Evolutionary conservation across 768 basidiomycete genomes (phyloP).

Genomic region (Auriscalpium microsporum): DNA sequence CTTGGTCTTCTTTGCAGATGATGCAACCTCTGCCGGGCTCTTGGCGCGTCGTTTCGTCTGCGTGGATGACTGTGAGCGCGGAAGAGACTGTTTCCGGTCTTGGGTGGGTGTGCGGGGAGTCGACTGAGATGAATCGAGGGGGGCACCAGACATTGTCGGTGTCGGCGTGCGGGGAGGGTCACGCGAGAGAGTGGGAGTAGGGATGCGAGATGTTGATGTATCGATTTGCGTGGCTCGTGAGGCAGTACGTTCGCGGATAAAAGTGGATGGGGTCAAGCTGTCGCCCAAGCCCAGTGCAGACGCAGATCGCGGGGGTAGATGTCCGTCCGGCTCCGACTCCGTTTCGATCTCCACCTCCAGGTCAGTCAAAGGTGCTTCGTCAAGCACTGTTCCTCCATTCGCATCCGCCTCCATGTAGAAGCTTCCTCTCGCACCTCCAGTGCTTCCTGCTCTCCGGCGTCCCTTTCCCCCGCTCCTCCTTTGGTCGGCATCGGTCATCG

Average conservation of each 20-base stretch:
- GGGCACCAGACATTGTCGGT: slow-evolving; percentile 29
- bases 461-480: slow-evolving; percentile 14
- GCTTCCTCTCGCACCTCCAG: slow-evolving; percentile 48
- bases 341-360: slow-evolving; percentile 46
- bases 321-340: slow-evolving; percentile 25
- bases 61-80: slow-evolving; percentile 14
- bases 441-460: slow-evolving; percentile 50
- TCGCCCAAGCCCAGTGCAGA: slow-evolving; percentile 1
- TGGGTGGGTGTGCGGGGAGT: slow-evolving; percentile 9
- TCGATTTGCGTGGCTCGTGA: slow-evolving; percentile 1
- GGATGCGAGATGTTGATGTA: slow-evolving; percentile 10
- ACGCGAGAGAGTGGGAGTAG: slow-evolving; percentile 23
- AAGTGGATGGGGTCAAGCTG: neutral
- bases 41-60: slow-evolving; percentile 35
- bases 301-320: neutral
- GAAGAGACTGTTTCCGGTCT: slow-evolving; percentile 9
- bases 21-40: slow-evolving; percentile 35
- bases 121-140: slow-evolving; percentile 27
- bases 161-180: slow-evolving; percentile 38
- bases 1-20: slow-evolving; percentile 28
- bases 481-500: slow-evolving; percentile 18
- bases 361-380: slow-evolving; percentile 72
- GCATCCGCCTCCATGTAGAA: slow-evolving; percentile 59
- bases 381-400: slow-evolving; percentile 49
- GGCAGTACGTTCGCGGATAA: neutral